A percentile compares a stretch with the other conserved stretches of the same genome.
Conservation (phyloP, 305 asterid genomes). For the Nicotiana rustica region DNA sequence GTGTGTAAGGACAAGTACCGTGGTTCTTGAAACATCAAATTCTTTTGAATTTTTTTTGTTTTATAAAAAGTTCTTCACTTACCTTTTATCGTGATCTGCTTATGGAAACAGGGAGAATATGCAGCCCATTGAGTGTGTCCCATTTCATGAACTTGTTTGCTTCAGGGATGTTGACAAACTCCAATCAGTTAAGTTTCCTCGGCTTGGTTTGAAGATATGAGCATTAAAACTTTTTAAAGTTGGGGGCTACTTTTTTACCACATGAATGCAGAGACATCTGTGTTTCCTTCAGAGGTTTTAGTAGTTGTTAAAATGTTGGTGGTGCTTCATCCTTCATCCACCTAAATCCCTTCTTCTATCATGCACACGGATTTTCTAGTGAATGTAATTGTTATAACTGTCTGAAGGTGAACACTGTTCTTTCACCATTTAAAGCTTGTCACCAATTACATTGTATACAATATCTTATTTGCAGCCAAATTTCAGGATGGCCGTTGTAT, state of each 20-base stretch:
- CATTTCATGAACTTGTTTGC: constrained; percentile 72
- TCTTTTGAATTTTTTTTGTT: no score
- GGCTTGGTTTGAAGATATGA: constrained; percentile 26
- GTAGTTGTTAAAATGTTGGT: constrained; percentile 5
- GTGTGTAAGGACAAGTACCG: no score
- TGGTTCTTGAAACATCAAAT: no score
- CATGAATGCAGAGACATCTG: not conserved
- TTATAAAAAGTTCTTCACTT: not conserved
- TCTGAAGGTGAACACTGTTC: not conserved
- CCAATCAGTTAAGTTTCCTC: constrained; percentile 68
- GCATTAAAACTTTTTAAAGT: not conserved
- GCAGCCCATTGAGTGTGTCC: constrained; percentile 69
- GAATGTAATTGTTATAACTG: constrained; percentile 2
- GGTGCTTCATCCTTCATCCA: constrained; percentile 15
- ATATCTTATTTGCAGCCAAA: constrained; percentile 3
- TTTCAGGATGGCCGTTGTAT: not conserved
- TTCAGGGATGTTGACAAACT: constrained; percentile 75
- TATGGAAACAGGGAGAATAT: constrained; percentile 65
- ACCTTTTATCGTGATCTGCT: constrained; percentile 36
- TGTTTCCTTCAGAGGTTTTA: not conserved
- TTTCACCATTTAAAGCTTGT: constrained; percentile 1
- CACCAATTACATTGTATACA: not conserved
- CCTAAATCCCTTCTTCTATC: constrained; percentile 4
- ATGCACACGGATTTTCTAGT: constrained; percentile 3
- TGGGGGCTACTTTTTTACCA: no score